Percentiles rank a stretch among this genome's conserved stretches.
phyloP scores from a whole-genome alignment of 805 yeast genomes.

The Ogataea trehaloabstinens region DNA sequence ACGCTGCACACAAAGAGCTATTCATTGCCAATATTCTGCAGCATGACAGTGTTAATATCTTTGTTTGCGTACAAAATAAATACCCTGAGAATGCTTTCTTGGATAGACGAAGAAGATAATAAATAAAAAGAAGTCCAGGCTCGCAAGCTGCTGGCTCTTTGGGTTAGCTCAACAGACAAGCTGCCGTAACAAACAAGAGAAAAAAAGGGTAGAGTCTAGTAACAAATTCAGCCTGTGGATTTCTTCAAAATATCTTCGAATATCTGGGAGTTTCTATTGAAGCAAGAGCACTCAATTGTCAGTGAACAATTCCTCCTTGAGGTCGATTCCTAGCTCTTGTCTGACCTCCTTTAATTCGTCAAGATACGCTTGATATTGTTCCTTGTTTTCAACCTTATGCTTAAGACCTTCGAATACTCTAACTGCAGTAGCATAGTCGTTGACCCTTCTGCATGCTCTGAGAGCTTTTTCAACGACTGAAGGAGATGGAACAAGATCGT shows the following conservation, averaged over 20 bases:
- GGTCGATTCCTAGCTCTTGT: conserved; percentile 87
- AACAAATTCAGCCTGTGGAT: not conserved
- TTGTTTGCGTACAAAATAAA: not conserved
- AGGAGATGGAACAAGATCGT: conserved; percentile 98
- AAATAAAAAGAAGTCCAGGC: not conserved
- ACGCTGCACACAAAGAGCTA: too few species aligned
- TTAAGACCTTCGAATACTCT: conserved; percentile 97
- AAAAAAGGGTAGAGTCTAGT: not conserved
- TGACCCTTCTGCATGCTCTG: conserved; percentile 97
- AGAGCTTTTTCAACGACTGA: conserved; percentile 92
- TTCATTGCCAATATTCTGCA: too few species aligned
- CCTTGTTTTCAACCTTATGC: conserved; percentile 91
- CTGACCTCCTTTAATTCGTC: conserved; percentile 91
- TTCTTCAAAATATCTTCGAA: not conserved
- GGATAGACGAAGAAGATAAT: not conserved
- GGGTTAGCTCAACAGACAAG: too few species aligned
- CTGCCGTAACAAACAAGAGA: not conserved
- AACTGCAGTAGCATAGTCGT: conserved; percentile 97
- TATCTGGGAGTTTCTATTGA: not conserved
- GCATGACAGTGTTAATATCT: too few species aligned
- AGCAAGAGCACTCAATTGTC: conserved; percentile 13
- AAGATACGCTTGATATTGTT: conserved; percentile 93
- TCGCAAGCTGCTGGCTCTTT: not conserved
- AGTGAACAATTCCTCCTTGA: conserved; percentile 81
- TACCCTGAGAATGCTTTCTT: not conserved